phyloP scores from a whole-genome alignment of 2,329 filamentous ascomycete species.

The Raffaelea arxii region DNA sequence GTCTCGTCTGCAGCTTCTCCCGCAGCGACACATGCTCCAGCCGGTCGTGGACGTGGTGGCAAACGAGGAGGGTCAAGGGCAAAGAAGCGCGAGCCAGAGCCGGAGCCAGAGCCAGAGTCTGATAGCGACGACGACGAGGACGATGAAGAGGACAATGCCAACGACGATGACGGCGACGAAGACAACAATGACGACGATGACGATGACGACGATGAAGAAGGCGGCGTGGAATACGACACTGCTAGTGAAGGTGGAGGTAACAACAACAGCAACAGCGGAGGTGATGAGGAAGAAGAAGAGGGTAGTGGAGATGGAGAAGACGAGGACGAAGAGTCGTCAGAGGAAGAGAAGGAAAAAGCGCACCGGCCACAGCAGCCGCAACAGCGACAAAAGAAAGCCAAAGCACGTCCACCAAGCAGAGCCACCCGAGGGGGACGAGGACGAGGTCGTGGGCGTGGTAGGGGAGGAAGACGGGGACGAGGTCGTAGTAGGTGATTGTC shows the following conservation, averaged over 20 bases:
- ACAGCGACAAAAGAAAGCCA: constrained; percentile 4
- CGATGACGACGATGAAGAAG: constrained; percentile 1
- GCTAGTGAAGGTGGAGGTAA: background rate
- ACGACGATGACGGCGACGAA: background rate
- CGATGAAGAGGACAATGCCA: constrained; percentile 2
- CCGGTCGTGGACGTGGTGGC: constrained; percentile 6
- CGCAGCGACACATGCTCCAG: background rate
- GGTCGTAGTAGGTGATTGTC: background rate
- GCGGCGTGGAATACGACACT: background rate
- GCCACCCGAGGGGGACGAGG: constrained; percentile 9
- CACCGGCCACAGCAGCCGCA: constrained; percentile 2
- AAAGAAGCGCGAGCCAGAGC: constrained; percentile 3
- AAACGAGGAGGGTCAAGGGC: constrained; percentile 4
- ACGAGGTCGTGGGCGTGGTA: constrained; percentile 8
- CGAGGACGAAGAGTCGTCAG: constrained; percentile 1
- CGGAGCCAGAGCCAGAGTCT: background rate
- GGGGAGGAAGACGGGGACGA: constrained; percentile 4
- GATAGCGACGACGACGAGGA: constrained; percentile 6
- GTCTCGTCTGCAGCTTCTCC: constrained; percentile 10
- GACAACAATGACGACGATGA: background rate
- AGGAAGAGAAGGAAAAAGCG: constrained; percentile 6
- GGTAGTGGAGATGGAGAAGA: background rate
- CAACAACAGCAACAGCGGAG: background rate
- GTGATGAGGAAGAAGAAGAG: background rate
- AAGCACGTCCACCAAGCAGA: constrained; percentile 5